These are phyloP conservation scores for Mortierella sp. DNA, from an alignment of 371 early-diverging fungal genomes.

Conservation along the genomic window DNA sequence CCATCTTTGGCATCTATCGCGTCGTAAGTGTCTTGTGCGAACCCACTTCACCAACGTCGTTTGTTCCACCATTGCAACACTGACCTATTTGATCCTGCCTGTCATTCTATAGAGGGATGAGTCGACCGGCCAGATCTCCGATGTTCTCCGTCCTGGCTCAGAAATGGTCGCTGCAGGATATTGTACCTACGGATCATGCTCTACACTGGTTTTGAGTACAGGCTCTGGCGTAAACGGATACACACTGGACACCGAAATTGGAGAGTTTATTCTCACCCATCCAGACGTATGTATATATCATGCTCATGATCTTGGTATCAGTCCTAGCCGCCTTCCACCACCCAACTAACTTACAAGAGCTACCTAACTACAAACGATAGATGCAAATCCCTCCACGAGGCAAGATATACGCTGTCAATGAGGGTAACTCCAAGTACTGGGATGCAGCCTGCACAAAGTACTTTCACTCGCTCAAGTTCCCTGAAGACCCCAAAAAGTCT, in stretches of 20 bases:
- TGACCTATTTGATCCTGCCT: not conserved
- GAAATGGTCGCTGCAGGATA: constrained; percentile 96
- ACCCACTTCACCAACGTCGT: no score
- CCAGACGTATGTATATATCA: constrained; percentile 83
- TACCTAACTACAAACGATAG: constrained; percentile 26
- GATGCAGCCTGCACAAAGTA: constrained; percentile 90
- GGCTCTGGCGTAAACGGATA: constrained; percentile 95
- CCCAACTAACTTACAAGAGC: no score
- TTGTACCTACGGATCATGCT: constrained; percentile 96
- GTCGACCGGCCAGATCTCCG: constrained; percentile 57
- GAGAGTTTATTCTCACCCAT: constrained; percentile 98
- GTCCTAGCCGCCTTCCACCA: no score
- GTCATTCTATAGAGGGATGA: constrained; percentile 44
- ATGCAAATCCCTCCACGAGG: constrained; percentile 83
- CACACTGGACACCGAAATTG: constrained; percentile 95
- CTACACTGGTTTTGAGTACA: constrained; percentile 84
- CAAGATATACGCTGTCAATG: constrained; percentile 98
- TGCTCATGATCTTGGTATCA: no score
- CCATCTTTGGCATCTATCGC: constrained; percentile 97
- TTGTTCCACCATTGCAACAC: no score
- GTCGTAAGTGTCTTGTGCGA: no score
- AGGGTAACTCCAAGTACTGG: constrained; percentile 96
- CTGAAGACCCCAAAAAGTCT: constrained; percentile 76
- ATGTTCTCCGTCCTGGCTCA: constrained; percentile 90
- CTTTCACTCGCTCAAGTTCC: constrained; percentile 86